Evolutionary conservation across 2,329 filamentous ascomycete genomes (phyloP), one percentile per base, ranked within the genome.

Genomic region (Penicillium capsulatum): DNA sequence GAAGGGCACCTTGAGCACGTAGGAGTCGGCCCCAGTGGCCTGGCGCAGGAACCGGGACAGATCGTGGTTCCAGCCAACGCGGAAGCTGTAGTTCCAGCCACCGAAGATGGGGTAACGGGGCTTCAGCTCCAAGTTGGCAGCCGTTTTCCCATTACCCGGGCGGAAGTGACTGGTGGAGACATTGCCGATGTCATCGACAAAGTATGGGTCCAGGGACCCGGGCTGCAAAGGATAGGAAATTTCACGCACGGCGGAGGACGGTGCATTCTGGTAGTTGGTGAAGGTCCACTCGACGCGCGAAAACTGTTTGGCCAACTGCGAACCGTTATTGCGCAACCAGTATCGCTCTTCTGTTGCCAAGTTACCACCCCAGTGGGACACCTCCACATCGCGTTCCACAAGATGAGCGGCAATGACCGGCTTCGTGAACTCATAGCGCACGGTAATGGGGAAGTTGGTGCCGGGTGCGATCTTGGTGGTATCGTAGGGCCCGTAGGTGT

Each of bases 281-380:
- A 83, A 76, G 27, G 83, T 80, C 81, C 83, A 92, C 58, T 85
- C 80, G 48, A 88, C 81, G 22, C 86, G 80, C 57, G 80, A 84
- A 70, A 92, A 91, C 24, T 83, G 79, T 42, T 74, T 73, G 22
- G 78, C 76, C 34, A 91, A 74, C 64, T 85, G 83, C 34, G 92
- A 94, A 48, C 85, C 92, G 48, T 84, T 81, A 73, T 98, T 91
- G 57, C 80, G 79, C 52, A 97, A 75, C 66, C 84, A 87, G 69
- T 95, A 96, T 42, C 87, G 81, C 71, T 98, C 92, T 70, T 98
- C 92, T 34, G 90, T 88, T 2, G 92, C 92, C 38, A 97, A 69
- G 63, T 98, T 98, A 47, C 92, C 92, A 52, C 92, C 92, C 92
- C 92, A 98, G 68, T 97, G 92, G 62, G 87, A 94, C 55, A 98